phyloP scores from a whole-genome alignment of 75 land plant species.

The Pinus albicaulis region DNA sequence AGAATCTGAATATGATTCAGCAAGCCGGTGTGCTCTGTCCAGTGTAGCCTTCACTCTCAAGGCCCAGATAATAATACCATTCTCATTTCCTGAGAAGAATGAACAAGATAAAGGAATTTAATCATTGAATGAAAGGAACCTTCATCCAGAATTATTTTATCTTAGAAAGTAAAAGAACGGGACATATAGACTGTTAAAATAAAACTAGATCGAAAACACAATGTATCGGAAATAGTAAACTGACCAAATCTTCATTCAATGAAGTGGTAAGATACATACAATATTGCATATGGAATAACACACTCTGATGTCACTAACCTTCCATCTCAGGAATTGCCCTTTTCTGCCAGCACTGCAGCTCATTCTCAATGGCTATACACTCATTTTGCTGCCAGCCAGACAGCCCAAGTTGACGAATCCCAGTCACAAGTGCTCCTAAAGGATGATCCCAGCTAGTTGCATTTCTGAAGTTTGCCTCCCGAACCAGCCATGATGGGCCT shows the following conservation, averaged over 20 bases:
- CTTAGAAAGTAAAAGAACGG: not conserved
- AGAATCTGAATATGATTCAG: slow-evolving; percentile 85
- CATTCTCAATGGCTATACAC: slow-evolving; percentile 79
- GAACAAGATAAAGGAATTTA: not conserved
- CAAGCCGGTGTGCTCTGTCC: slow-evolving; percentile 84
- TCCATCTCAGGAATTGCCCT: slow-evolving; percentile 66
- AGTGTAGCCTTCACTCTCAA: slow-evolving; percentile 91
- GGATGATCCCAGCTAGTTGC: slow-evolving; percentile 67
- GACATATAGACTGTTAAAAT: not conserved
- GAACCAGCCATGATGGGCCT: slow-evolving; percentile 67
- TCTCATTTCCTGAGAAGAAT: slow-evolving; percentile 30
- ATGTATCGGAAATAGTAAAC: not conserved
- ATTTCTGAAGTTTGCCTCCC: slow-evolving; percentile 36
- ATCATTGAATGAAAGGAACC: not conserved
- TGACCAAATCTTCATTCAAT: not conserved
- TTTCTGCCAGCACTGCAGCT: slow-evolving; percentile 70
- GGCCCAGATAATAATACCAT: slow-evolving; percentile 80
- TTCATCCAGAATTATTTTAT: not conserved
- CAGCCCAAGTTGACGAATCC: slow-evolving; percentile 61
- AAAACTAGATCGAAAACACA: not conserved
- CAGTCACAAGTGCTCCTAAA: slow-evolving; percentile 54
- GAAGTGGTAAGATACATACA: not conserved
- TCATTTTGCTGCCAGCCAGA: slow-evolving; percentile 89
- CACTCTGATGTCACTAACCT: slow-evolving; percentile 32
- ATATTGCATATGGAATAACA: not conserved